Conservation (phyloP, 768 basidiomycete species). For the Lactarius sanguifluus region DNA sequence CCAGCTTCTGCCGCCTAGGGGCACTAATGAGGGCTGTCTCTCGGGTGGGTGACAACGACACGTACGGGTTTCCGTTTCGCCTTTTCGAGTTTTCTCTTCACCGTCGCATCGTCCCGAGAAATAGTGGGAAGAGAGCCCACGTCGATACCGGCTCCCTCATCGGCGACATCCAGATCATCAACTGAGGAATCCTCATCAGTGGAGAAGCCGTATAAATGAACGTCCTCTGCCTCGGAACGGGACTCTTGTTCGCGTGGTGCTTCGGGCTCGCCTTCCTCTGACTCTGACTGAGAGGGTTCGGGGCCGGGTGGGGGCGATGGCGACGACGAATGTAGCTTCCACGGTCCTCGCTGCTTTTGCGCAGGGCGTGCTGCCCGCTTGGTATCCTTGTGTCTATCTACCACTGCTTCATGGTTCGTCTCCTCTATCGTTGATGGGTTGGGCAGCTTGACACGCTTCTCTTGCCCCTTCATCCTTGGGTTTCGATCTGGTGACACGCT, state of each 20-base stretch:
- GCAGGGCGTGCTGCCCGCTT: neutral
- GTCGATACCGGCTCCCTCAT: conserved; percentile 56
- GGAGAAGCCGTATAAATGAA: conserved; percentile 67
- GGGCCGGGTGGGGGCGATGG: conserved; percentile 4
- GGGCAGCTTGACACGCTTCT: conserved; percentile 18
- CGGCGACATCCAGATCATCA: conserved; percentile 64
- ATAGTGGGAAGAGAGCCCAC: conserved; percentile 76
- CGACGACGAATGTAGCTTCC: conserved; percentile 7
- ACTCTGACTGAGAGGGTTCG: conserved; percentile 9
- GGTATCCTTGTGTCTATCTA: neutral
- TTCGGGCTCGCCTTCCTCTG: conserved; percentile 13
- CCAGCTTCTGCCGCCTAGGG: conserved; percentile 66
- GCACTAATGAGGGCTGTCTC: neutral
- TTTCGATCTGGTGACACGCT: conserved; percentile 8
- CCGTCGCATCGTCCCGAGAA: conserved; percentile 82
- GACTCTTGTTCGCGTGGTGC: conserved; percentile 35
- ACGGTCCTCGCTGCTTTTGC: conserved; percentile 18
- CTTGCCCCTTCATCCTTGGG: conserved; percentile 7
- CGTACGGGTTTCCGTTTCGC: conserved; percentile 66
- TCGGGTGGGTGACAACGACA: conserved; percentile 9
- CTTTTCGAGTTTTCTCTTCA: conserved; percentile 57
- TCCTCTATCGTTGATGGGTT: neutral
- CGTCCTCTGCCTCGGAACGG: conserved; percentile 41
- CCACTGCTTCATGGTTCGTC: neutral
- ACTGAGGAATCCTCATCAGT: conserved; percentile 77